Conservation (phyloP, 176 grass and related monocot species). For the Stipa capillata region DNA sequence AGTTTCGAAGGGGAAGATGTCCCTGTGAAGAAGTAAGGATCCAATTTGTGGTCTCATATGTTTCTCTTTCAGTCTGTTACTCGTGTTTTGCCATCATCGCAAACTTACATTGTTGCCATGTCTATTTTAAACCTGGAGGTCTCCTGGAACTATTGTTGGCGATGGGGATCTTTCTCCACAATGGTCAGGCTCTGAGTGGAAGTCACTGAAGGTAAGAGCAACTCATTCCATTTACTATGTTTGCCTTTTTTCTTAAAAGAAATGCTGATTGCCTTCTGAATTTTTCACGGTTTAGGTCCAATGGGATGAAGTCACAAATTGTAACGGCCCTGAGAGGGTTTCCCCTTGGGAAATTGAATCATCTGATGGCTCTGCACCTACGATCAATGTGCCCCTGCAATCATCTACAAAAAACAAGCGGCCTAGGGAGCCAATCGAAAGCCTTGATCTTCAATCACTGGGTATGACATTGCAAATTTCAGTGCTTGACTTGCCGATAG, state of each 20-base stretch:
- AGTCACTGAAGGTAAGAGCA: conserved; percentile 62
- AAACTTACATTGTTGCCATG: not conserved
- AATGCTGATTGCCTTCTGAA: not conserved
- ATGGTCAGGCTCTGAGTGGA: conserved; percentile 94
- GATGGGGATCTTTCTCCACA: conserved; percentile 57
- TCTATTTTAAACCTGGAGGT: conserved; percentile 38
- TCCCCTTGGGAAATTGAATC: conserved; percentile 90
- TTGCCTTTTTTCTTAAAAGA: not conserved
- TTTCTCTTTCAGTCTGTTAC: conserved; percentile 19
- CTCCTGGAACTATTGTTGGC: conserved; percentile 71
- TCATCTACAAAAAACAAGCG: conserved; percentile 53
- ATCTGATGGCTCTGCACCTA: conserved; percentile 37
- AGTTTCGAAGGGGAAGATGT: conserved; percentile 96
- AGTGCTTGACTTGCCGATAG: not conserved
- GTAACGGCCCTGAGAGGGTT: conserved; percentile 67
- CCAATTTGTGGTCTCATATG: not conserved
- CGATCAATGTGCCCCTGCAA: conserved; percentile 38
- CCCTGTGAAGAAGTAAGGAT: conserved; percentile 76
- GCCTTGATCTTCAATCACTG: conserved; percentile 18
- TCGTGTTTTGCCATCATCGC: not conserved
- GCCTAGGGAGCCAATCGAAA: conserved; percentile 38
- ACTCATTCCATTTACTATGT: not conserved
- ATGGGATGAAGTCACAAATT: conserved; percentile 79
- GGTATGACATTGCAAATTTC: conserved; percentile 22
- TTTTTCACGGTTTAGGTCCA: conserved; percentile 47